A percentile compares a stretch with the other conserved stretches of the same genome.
Evolutionary conservation across 305 asterid species (phyloP).

Genomic region (Fraxinus sp.): DNA sequence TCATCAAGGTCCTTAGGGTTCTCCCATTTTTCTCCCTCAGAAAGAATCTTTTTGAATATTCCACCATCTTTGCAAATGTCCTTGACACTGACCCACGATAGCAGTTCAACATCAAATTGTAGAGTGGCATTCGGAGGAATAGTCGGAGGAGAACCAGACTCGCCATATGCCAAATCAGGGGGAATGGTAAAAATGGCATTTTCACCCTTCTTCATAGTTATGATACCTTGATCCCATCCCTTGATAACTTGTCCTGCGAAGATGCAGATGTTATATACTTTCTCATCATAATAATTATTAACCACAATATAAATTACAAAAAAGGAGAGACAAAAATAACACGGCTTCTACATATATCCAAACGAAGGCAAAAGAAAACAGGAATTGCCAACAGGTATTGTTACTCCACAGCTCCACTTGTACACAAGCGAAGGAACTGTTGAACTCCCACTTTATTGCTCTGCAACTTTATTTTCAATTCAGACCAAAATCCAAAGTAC

Average conservation of each 20-base stretch:
- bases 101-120: constrained; percentile 80
- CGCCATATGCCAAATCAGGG: constrained; percentile 79
- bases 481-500: background rate
- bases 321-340: background rate
- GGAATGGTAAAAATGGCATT: constrained; percentile 85
- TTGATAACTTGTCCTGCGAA: constrained; percentile 81
- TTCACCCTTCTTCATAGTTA: constrained; percentile 93
- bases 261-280: background rate
- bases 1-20: constrained; percentile 87
- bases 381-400: background rate
- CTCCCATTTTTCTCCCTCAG: constrained; percentile 82
- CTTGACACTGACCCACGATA: constrained; percentile 89
- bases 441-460: background rate
- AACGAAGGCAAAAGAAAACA: background rate
- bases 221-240: constrained; percentile 93
- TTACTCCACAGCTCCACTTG: background rate
- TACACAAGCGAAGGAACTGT: background rate
- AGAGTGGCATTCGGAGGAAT: constrained; percentile 88
- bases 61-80: constrained; percentile 97
- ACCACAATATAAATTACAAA: background rate
- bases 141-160: constrained; percentile 87
- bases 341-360: background rate
- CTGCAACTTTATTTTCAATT: background rate
- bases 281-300: background rate
- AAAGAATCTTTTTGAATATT: constrained; percentile 69